Conservation (phyloP, 1,284 basidiomycete genomes). For the Malassezia equina region DNA sequence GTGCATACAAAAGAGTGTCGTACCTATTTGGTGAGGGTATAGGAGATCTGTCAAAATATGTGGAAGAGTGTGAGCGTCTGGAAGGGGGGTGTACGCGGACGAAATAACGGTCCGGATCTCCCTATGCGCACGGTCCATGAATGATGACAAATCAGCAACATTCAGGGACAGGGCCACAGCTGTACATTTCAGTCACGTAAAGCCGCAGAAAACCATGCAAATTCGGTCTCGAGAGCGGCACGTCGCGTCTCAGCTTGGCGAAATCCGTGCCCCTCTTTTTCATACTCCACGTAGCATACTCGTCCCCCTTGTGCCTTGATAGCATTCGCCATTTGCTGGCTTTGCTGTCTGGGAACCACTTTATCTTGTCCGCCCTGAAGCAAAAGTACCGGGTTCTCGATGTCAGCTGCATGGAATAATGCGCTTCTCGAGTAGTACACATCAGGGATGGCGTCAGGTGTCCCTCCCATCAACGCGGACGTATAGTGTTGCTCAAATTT, state of each 20-base stretch:
- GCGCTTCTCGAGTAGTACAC: slow-evolving; percentile 55
- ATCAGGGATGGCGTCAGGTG: slow-evolving; percentile 51
- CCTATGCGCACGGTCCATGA: slow-evolving; percentile 13
- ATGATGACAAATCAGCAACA: slow-evolving; percentile 5
- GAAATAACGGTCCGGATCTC: not conserved
- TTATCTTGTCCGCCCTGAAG: slow-evolving; percentile 55
- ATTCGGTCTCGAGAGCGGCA: slow-evolving; percentile 17
- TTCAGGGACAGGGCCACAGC: not conserved
- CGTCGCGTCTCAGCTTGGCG: slow-evolving; percentile 11
- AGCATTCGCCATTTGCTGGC: slow-evolving; percentile 47
- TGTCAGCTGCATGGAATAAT: slow-evolving; percentile 53
- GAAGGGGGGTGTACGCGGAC: not conserved
- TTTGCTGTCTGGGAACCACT: slow-evolving; percentile 57
- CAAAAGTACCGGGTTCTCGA: slow-evolving; percentile 55
- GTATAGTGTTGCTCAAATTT: slow-evolving; percentile 59
- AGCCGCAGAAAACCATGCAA: not conserved
- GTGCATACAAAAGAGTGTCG: not conserved
- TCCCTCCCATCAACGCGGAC: slow-evolving; percentile 56
- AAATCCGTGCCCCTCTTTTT: slow-evolving; percentile 35
- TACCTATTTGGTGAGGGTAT: not conserved
- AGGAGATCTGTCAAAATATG: not conserved
- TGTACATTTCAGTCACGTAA: not conserved
- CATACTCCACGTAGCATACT: slow-evolving; percentile 25
- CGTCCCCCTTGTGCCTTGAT: slow-evolving; percentile 18
- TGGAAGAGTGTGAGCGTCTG: not conserved